Evolutionary conservation across 176 grass and related monocot genomes (phyloP).

Genomic region (Cocos nucifera): DNA sequence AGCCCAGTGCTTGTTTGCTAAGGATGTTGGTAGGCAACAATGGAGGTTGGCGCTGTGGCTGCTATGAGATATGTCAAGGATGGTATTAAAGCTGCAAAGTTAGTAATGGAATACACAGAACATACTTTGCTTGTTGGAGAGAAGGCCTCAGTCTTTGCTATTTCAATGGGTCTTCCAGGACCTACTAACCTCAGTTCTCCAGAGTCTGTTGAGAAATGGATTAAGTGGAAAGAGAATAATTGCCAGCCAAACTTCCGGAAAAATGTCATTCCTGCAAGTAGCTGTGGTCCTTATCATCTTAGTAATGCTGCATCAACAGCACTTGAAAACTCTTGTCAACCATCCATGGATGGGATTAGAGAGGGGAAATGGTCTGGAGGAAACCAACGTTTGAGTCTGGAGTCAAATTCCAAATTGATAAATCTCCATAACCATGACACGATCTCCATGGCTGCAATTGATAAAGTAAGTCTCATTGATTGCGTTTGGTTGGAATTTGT

Average conservation of each 20-base stretch:
- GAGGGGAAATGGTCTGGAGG: conserved; percentile 11
- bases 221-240: conserved; percentile 51
- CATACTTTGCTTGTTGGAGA: conserved; percentile 90
- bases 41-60: conserved; percentile 88
- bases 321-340: conserved; percentile 9
- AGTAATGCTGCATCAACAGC: conserved; percentile 1
- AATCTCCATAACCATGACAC: conserved; percentile 74
- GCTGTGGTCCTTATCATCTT: conserved; percentile 62
- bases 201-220: conserved; percentile 66
- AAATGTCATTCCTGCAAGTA: conserved; percentile 46
- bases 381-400: conserved; percentile 20
- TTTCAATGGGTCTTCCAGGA: conserved; percentile 92
- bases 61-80: conserved; percentile 91
- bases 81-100: conserved; percentile 73
- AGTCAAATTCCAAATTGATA: conserved; percentile 27
- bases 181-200: conserved; percentile 72
- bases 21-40: conserved; percentile 46
- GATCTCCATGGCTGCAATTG: conserved; percentile 86
- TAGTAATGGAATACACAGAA: conserved; percentile 66
- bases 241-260: conserved; percentile 92
- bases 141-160: conserved; percentile 83
- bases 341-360: not conserved
- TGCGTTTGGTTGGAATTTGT: too few relatives aligned
- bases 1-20: conserved; percentile 17
- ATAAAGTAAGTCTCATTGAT: conserved; percentile 41